phyloP scores from a whole-genome alignment of 2,329 filamentous ascomycete species.

The Graphium sp. region DNA sequence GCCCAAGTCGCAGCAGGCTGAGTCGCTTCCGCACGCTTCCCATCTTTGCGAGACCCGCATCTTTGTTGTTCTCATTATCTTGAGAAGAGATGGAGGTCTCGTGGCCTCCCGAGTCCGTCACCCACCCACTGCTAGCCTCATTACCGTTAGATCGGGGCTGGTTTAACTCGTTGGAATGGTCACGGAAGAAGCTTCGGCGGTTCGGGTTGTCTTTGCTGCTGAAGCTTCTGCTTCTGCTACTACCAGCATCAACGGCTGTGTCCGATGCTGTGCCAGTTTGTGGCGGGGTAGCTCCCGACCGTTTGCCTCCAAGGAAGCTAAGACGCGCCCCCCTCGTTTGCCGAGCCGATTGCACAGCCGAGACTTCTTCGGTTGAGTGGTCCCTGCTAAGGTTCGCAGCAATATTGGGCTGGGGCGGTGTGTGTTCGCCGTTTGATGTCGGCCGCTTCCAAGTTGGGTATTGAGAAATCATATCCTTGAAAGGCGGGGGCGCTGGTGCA shows the following conservation, averaged over 20 bases:
- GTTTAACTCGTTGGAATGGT: not conserved
- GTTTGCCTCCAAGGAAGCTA: constrained; percentile 37
- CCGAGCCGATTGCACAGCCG: constrained; percentile 18
- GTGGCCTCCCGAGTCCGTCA: constrained; percentile 4
- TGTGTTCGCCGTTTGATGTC: constrained; percentile 14
- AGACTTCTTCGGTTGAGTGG: constrained; percentile 27
- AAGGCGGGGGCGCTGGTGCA: constrained; percentile 27
- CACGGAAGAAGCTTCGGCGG: constrained; percentile 6
- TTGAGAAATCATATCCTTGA: constrained; percentile 7
- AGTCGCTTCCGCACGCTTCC: constrained; percentile 62
- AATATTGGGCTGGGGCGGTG: constrained; percentile 9
- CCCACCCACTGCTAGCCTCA: constrained; percentile 12
- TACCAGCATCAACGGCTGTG: not conserved
- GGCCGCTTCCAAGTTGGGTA: constrained; percentile 15
- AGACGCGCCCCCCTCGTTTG: constrained; percentile 30
- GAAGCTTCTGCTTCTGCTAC: constrained; percentile 2
- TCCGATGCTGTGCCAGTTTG: not conserved
- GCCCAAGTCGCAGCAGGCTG: constrained; percentile 60
- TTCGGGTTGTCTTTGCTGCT: constrained; percentile 4
- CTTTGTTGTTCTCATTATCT: constrained; percentile 12
- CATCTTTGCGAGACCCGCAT: constrained; percentile 25
- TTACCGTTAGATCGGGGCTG: constrained; percentile 8
- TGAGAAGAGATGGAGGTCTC: constrained; percentile 4
- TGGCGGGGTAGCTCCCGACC: not conserved
- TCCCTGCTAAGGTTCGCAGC: no score